Conservation (phyloP, 2,329 filamentous ascomycete species). For the Trichoderma pleuroti region DNA sequence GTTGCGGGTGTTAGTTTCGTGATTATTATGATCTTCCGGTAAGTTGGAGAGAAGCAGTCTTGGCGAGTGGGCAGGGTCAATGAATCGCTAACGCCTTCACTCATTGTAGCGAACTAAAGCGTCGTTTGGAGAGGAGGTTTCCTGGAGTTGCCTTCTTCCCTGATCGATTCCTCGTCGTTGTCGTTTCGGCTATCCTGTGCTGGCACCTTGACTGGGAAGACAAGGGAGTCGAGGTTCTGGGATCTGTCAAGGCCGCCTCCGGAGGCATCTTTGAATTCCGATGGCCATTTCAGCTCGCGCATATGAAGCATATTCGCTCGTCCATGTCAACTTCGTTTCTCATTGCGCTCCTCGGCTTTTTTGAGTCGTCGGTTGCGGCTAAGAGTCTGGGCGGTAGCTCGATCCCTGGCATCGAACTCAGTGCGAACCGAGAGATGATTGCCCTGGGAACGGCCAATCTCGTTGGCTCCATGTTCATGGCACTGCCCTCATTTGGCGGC, state of each 20-base stretch:
- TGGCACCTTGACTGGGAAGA: slow-evolving; percentile 75
- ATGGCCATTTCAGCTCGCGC: slow-evolving; percentile 74
- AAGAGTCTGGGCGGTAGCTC: slow-evolving; percentile 73
- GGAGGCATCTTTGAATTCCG: slow-evolving; percentile 74
- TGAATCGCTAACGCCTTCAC: not conserved
- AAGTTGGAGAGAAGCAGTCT: slow-evolving; percentile 29
- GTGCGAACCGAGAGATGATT: slow-evolving; percentile 88
- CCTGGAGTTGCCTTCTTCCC: slow-evolving; percentile 83
- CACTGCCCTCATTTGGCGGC: slow-evolving; percentile 88
- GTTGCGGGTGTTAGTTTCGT: slow-evolving; percentile 77
- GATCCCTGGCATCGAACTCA: slow-evolving; percentile 76
- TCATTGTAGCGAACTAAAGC: slow-evolving; percentile 69
- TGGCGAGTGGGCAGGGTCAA: not conserved
- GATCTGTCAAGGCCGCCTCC: slow-evolving; percentile 69
- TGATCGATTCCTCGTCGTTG: slow-evolving; percentile 86
- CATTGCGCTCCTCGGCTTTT: slow-evolving; percentile 94
- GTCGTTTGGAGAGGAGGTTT: slow-evolving; percentile 71
- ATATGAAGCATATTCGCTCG: slow-evolving; percentile 79
- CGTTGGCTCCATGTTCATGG: slow-evolving; percentile 88
- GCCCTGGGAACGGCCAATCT: slow-evolving; percentile 88
- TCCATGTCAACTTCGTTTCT: slow-evolving; percentile 89
- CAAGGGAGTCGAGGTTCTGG: slow-evolving; percentile 77
- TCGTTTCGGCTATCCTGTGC: slow-evolving; percentile 75
- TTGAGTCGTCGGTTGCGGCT: slow-evolving; percentile 93
- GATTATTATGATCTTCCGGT: slow-evolving; percentile 89